Evolutionary conservation across 768 basidiomycete species (phyloP), one percentile per base, ranked within the genome.

Genomic region (Chalciporus pseudorubinellus): DNA sequence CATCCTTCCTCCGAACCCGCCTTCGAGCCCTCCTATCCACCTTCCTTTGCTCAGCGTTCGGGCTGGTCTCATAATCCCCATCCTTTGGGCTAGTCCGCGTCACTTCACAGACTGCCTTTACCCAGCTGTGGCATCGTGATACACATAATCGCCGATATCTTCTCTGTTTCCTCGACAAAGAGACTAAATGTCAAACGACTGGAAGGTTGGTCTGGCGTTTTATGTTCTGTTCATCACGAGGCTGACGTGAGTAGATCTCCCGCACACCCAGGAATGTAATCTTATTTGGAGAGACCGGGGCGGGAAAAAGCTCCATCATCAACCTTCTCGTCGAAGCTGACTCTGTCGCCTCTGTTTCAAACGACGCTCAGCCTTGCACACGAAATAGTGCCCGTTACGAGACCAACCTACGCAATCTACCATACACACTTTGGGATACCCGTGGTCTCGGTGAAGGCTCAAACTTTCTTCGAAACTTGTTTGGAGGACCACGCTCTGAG

Each of bases 371-470:
- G 1, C 58, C 51, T 18, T 68, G 66, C 48, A 68, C 66, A n/a
- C 42, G 26, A n/a, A 12, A 0, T 2, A 46, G 11, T 19, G 5
- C 29, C 16, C 6, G 28, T 29, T 60, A 64, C 18, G 26, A 48
- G 24, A 44, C 31, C 41, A 46, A 13, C 2, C 34, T 59, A 8
- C 11, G 50, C 16, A 49, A 40, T 10, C 22, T 6, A n/a, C 19
- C 9, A 39, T 62, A 51, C 26, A 36, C 16, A 2, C 31, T 74
- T 0, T 68, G 72, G 64, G 75, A 75, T 39, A 76, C 73, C 6
- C 65, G 64, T 10, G 74, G 74, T 18, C 67, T 75, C 20, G 60
- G 70, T 38, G 72, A 66, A 50, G 71, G 36, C 14, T 44, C 45
- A 21, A 44, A 8, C 11, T 47, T 65, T 50, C 34, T 53, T 41